Conservation (phyloP, 352 stramenopile species). For the Phytophthora europaea region DNA sequence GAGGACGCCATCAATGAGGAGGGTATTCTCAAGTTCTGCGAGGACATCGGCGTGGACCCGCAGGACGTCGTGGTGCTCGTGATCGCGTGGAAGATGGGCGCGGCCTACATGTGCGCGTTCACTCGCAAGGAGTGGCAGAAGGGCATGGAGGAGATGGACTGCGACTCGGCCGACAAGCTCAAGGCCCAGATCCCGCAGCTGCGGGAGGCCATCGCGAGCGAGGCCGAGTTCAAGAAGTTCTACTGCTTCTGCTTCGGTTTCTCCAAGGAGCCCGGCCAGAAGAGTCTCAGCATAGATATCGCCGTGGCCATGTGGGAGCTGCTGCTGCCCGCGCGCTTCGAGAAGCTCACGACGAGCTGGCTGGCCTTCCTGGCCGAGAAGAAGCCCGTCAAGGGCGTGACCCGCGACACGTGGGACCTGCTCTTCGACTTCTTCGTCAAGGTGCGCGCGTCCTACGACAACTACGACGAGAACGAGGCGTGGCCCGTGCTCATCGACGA, state of each 20-base stretch:
- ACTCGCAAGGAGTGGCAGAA: slow-evolving; percentile 85
- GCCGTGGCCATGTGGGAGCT: slow-evolving; percentile 90
- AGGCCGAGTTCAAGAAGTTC: slow-evolving; percentile 81
- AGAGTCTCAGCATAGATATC: slow-evolving; percentile 89
- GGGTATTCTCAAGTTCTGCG: slow-evolving; percentile 84
- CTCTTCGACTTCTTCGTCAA: slow-evolving; percentile 90
- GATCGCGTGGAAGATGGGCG: slow-evolving; percentile 91
- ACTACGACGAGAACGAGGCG: slow-evolving; percentile 92
- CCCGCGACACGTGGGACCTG: slow-evolving; percentile 89
- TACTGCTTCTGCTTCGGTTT: slow-evolving; percentile 92
- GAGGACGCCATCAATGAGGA: slow-evolving; percentile 80
- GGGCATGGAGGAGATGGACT: slow-evolving; percentile 83
- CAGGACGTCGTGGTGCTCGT: slow-evolving; percentile 85
- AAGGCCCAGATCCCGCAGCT: slow-evolving; percentile 68
- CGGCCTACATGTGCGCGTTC: slow-evolving; percentile 87
- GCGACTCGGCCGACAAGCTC: slow-evolving; percentile 73
- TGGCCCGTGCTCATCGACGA: slow-evolving; percentile 93
- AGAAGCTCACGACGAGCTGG: slow-evolving; percentile 78
- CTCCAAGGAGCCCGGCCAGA: slow-evolving; percentile 90
- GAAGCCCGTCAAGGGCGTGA: slow-evolving; percentile 84
- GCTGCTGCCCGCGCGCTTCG: slow-evolving; percentile 70
- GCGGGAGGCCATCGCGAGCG: slow-evolving; percentile 61
- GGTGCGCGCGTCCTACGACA: slow-evolving; percentile 78
- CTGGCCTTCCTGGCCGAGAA: slow-evolving; percentile 81
- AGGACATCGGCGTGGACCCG: slow-evolving; percentile 81